Base-by-base conservation (phyloP, 73 alveolate species). In the Paramecium sonneborni region DNA sequence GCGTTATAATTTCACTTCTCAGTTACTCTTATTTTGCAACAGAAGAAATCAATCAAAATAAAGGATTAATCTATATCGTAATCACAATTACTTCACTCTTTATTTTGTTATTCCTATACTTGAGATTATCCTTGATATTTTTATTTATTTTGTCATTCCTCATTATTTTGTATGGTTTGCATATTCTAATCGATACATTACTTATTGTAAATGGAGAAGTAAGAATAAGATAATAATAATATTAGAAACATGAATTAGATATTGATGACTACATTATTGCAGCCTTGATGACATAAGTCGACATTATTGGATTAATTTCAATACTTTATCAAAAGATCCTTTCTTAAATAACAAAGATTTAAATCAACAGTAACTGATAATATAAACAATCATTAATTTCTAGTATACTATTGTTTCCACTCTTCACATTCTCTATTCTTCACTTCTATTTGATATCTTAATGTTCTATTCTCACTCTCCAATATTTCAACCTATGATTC, bases 401-500 rank as follows among this genome's bases (percentile, higher is more conserved):
- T 62, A 62, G 84, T 62, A 32, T 62, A 62, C 84, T 62, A 62
- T 62, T 62, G 24, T 26, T 62, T 62, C 84, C 84, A 62, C 26
- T 62, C 84, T 8, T 62, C 84, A 5, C 84, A 62, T 62, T 62
- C 84, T 62, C 84, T 62, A 26, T 14, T 62, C 12, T 62, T 62
- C 84, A 62, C 24, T 26, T 62, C 84, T 12, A 12, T 30, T 12
- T 62, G 6, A 12, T 62, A 62, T 30, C 84, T 26, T 1, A 62
- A 24, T 14, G 84, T 62, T 62, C 84, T 62, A 62, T 62, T 62
- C 20, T 62, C 84, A 26, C 84, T 62, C 44, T 62, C 84, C 6
- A 62, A 62, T 7, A 30, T 30, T 12, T 62, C 84, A 26, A 62
- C 46, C 12, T 62, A 62, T 0, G 84, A 62, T 62, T 62, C 84